Base-by-base conservation (phyloP, 768 basidiomycete genomes). In the Rhodotorula paludigena region DNA sequence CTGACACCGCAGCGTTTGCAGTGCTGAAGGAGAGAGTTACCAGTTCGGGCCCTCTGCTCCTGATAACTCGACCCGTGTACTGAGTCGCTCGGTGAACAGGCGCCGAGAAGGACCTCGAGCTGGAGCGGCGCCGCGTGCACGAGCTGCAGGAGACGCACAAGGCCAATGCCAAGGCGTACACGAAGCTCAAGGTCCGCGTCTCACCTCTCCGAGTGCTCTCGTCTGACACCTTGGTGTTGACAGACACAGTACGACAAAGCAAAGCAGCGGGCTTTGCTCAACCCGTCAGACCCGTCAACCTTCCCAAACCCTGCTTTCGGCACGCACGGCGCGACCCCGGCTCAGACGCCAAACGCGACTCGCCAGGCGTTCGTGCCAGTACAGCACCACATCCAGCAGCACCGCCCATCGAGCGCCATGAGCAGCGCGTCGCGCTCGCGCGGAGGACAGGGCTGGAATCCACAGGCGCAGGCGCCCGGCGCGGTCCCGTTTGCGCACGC, bases 121-220 rank as follows among this genome's bases (percentile, higher is more conserved):
- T 64, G 10, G 69, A 73, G 51, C 61, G 61, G 12, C 60, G 74
- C 9, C 68, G 73, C 39, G 63, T 62, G 7, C 68, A 66, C n/a
- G 73, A 76, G 25, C 60, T 75, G 5, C 68, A 73, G n/a, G 73
- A 77, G 36, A 60, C 69, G n/a, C 63, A 74, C 67, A 59, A 60
- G 33, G 59, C 57, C 30, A 75, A 72, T 44, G 65, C 73, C 39
- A 74, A 73, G 39, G 74, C 75, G n/a, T 77, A 77, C 57, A 56
- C 48, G 14, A 76, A 76, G 68, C 73, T 77, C 52, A 72, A 74
- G 64, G 74, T 64, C 6, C 7, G 68, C 32, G 11, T 30, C 68
- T 59, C 12, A 7, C 66, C 12, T 20, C 16, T 5, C 23, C 5
- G 21, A n/a, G 30, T 23, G n/a, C 18, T 18, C 18, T 21, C 35